Conservation (phyloP, 495 filamentous ascomycete species). For the Neurospora tetraspora region DNA sequence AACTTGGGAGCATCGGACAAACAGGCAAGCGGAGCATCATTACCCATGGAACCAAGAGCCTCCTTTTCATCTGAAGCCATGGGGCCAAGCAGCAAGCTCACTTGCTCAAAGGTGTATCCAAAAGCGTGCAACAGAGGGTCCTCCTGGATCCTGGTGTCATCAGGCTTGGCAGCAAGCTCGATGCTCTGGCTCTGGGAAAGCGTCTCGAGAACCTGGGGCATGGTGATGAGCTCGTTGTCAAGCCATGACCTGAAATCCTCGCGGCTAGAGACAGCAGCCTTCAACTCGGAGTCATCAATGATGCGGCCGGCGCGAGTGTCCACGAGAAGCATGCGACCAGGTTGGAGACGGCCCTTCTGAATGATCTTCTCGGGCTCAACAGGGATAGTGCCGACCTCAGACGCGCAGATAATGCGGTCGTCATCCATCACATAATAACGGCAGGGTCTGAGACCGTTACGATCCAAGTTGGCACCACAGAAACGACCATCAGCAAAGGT, state of each 20-base stretch:
- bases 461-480: slow-evolving; percentile 97
- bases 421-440: slow-evolving; percentile 98
- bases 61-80: slow-evolving; percentile 99
- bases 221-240: slow-evolving; percentile 72
- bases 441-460: slow-evolving; percentile 94
- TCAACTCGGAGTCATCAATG: slow-evolving; percentile 91
- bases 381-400: slow-evolving; percentile 89
- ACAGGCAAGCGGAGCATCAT: slow-evolving; percentile 92
- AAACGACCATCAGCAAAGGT: slow-evolving; percentile 97
- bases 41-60: slow-evolving; percentile 98
- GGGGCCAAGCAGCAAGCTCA: slow-evolving; percentile 84
- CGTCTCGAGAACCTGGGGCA: slow-evolving; percentile 58
- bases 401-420: slow-evolving; percentile 96
- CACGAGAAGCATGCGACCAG: slow-evolving; percentile 95
- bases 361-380: slow-evolving; percentile 86
- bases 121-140: slow-evolving; percentile 81
- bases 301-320: slow-evolving; percentile 93
- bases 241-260: slow-evolving; percentile 86
- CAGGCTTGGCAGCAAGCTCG: slow-evolving; percentile 55
- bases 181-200: slow-evolving; percentile 35
- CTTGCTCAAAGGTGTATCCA: slow-evolving; percentile 95
- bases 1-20: slow-evolving; percentile 82
- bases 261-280: slow-evolving; percentile 74
- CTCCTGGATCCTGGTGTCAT: slow-evolving; percentile 68
- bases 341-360: slow-evolving; percentile 91